These are phyloP conservation scores for Podaxis sp. DNA, from an alignment of 768 basidiomycete genomes.

Conservation along the genomic window DNA sequence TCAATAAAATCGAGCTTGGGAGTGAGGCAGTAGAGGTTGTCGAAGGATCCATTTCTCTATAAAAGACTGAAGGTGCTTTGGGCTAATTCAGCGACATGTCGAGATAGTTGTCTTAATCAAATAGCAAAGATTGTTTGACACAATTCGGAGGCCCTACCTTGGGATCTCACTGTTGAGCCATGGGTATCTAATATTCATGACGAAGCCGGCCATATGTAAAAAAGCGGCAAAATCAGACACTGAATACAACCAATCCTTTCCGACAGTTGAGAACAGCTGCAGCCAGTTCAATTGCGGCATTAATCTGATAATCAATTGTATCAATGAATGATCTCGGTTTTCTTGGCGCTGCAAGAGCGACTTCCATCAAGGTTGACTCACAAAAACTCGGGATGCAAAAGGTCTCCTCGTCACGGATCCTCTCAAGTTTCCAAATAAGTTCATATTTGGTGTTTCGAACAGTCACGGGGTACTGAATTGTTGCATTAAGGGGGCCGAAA, in stretches of 20 bases:
- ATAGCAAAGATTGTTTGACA: too few relatives aligned
- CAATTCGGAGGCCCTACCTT: too few relatives aligned
- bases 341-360: constrained; percentile 23
- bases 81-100: neutral
- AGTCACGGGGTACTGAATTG: neutral
- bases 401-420: constrained; percentile 21
- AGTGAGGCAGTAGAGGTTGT: constrained; percentile 41
- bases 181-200: neutral
- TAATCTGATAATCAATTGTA: constrained; percentile 20
- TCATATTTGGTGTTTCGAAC: too few relatives aligned
- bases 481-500: constrained; percentile 17
- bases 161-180: too few relatives aligned
- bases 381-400: constrained; percentile 20
- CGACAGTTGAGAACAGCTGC: constrained; percentile 16
- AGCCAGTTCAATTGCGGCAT: constrained; percentile 26
- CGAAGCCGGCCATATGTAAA: constrained; percentile 2
- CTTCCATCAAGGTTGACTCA: constrained; percentile 25
- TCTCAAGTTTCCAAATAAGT: constrained; percentile 22
- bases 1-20: constrained; percentile 34
- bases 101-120: neutral
- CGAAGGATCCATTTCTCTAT: constrained; percentile 29
- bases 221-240: neutral
- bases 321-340: constrained; percentile 24
- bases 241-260: neutral
- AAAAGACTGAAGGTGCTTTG: neutral